Conservation (phyloP, 495 filamentous ascomycete species). For the Talaromyces trachyspermus region DNA sequence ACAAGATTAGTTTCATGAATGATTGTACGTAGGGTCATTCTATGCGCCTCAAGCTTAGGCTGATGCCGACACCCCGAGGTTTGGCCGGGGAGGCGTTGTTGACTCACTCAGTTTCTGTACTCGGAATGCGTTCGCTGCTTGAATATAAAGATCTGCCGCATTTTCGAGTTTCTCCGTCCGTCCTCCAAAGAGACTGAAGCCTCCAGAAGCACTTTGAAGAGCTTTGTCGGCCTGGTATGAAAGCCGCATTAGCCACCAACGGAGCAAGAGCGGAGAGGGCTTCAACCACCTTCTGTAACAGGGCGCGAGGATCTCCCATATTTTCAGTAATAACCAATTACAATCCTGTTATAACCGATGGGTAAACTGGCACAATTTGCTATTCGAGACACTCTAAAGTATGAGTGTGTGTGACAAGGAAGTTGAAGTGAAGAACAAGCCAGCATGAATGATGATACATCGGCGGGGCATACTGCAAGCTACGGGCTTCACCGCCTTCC, state of each 20-base stretch:
- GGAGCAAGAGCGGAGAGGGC: background rate
- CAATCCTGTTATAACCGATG: no score
- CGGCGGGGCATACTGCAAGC: no score
- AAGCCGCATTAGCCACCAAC: background rate
- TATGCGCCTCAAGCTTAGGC: background rate
- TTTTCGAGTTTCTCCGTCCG: constrained; percentile 75
- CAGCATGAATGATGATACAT: no score
- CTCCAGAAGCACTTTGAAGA: constrained; percentile 56
- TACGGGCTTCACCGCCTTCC: no score
- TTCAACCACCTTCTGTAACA: constrained; percentile 46
- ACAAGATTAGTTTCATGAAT: background rate
- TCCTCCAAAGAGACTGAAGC: constrained; percentile 71
- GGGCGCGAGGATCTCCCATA: constrained; percentile 46
- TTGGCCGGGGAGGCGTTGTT: background rate
- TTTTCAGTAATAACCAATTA: background rate
- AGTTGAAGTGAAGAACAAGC: no score
- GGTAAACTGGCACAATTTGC: no score
- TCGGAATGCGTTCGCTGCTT: constrained; percentile 76
- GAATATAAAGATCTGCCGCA: constrained; percentile 72
- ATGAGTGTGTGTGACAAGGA: no score
- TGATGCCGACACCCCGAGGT: no score
- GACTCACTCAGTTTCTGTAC: constrained; percentile 59
- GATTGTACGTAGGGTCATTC: background rate
- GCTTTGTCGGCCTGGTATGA: constrained; percentile 68
- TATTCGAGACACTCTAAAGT: no score